phyloP scores from a whole-genome alignment of 2,329 filamentous ascomycete genomes.

The Eurotiales sp. region DNA sequence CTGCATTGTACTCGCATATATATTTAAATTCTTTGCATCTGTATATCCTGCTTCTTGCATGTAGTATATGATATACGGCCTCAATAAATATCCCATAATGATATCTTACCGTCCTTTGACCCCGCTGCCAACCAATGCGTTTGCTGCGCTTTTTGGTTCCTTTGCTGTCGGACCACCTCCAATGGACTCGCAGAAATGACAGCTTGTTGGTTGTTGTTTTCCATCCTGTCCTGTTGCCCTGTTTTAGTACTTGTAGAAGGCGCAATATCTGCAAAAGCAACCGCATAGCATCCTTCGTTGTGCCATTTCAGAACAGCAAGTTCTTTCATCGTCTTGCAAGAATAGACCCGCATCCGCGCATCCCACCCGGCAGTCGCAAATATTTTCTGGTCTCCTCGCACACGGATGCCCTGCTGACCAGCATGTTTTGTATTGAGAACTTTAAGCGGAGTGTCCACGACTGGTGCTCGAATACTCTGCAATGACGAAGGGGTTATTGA shows the following conservation, averaged over 20 bases:
- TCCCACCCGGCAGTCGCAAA: constrained; percentile 96
- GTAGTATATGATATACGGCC: constrained; percentile 18
- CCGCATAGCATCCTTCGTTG: constrained; percentile 77
- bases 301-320: constrained; percentile 95
- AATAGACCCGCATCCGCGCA: constrained; percentile 74
- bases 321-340: constrained; percentile 74
- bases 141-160: constrained; percentile 60
- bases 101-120: constrained; percentile 92
- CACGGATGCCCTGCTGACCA: constrained; percentile 75
- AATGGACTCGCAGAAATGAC: constrained; percentile 15
- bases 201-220: not conserved
- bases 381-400: constrained; percentile 76
- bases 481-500: not conserved
- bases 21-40: not conserved
- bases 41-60: not conserved
- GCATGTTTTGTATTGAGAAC: constrained; percentile 75
- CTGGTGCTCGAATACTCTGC: not conserved
- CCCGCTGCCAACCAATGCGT: constrained; percentile 89
- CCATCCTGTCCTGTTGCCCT: too few relatives aligned
- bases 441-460: constrained; percentile 51
- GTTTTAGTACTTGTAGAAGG: not conserved
- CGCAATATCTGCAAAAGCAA: constrained; percentile 61
- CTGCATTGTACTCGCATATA: not conserved
- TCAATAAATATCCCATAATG: constrained; percentile 90
- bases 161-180: constrained; percentile 59